Percentiles rank a stretch among this genome's conserved stretches.
Evolutionary conservation across 306 rosid species (phyloP).

Genomic region (Nissolia schottii): DNA sequence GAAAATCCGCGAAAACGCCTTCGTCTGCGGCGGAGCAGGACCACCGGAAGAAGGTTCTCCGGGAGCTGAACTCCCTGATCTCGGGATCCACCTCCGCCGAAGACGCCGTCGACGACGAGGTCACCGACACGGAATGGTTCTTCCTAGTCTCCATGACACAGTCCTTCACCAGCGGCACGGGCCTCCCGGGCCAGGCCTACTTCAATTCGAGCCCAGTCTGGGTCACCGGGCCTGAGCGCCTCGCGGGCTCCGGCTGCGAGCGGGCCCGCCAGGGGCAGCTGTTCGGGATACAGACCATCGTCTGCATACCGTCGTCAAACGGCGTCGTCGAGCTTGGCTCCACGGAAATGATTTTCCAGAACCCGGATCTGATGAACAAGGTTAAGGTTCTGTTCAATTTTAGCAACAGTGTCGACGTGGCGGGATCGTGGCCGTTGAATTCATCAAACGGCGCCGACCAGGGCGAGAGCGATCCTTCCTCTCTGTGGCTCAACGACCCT

Average conservation of each 20-base stretch:
- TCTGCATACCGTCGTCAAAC: slow-evolving; percentile 64
- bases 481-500: slow-evolving; percentile 75
- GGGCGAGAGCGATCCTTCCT: slow-evolving; percentile 81
- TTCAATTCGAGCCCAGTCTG: slow-evolving; percentile 54
- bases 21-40: slow-evolving; percentile 64
- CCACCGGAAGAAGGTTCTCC: slow-evolving; percentile 71
- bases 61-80: slow-evolving; percentile 77
- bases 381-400: slow-evolving; percentile 72
- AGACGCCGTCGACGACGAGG: slow-evolving; percentile 75
- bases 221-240: slow-evolving; percentile 56
- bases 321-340: slow-evolving; percentile 94
- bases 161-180: slow-evolving; percentile 57
- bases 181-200: slow-evolving; percentile 71
- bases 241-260: slow-evolving; percentile 49
- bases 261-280: slow-evolving; percentile 69
- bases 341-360: slow-evolving; percentile 54
- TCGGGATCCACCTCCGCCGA: slow-evolving; percentile 48
- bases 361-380: slow-evolving; percentile 73
- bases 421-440: slow-evolving; percentile 57
- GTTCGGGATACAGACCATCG: slow-evolving; percentile 70
- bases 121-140: slow-evolving; percentile 97
- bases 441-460: slow-evolving; percentile 45
- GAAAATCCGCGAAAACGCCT: slow-evolving; percentile 30
- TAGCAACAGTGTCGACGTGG: slow-evolving; percentile 40
- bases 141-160: slow-evolving; percentile 91